Percentiles rank a stretch among this genome's conserved stretches.
These are phyloP conservation scores for Coemansia umbellata DNA, from an alignment of 192 early-diverging fungal genomes.

Conservation along the genomic window DNA sequence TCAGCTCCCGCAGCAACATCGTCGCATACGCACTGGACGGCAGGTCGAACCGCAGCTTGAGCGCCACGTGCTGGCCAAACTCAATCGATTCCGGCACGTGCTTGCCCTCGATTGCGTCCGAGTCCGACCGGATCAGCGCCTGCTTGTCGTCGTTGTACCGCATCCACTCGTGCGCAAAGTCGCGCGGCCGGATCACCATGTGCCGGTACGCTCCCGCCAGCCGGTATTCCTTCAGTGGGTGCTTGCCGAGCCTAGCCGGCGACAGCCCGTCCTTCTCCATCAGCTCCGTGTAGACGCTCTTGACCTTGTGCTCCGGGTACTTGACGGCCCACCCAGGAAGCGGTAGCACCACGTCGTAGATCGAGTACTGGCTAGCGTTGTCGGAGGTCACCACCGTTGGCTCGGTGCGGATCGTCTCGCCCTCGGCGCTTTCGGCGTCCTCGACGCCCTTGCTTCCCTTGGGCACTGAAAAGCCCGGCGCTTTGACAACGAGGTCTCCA, in stretches of 20 bases:
- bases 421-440: constrained; percentile 20
- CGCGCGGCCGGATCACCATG: constrained; percentile 57
- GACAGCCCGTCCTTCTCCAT: constrained; percentile 75
- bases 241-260: constrained; percentile 57
- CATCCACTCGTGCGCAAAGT: constrained; percentile 61
- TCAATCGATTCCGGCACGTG: constrained; percentile 29
- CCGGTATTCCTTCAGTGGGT: constrained; percentile 59
- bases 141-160: constrained; percentile 60
- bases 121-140: constrained; percentile 61
- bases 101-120: constrained; percentile 57
- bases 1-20: constrained; percentile 92
- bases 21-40: constrained; percentile 89
- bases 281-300: constrained; percentile 59
- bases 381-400: constrained; percentile 63
- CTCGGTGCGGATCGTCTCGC: constrained; percentile 18
- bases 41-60: constrained; percentile 76
- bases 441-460: constrained; percentile 17
- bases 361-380: constrained; percentile 64
- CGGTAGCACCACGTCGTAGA: constrained; percentile 91
- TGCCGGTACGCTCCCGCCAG: constrained; percentile 65
- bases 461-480: background rate
- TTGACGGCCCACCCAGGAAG: constrained; percentile 74
- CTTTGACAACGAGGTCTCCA: constrained; percentile 79
- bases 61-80: constrained; percentile 68
- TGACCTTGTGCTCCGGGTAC: constrained; percentile 77